These are phyloP conservation scores for Rhodotorula kratochvilovae DNA, from an alignment of 768 basidiomycete genomes.

Conservation along the genomic window DNA sequence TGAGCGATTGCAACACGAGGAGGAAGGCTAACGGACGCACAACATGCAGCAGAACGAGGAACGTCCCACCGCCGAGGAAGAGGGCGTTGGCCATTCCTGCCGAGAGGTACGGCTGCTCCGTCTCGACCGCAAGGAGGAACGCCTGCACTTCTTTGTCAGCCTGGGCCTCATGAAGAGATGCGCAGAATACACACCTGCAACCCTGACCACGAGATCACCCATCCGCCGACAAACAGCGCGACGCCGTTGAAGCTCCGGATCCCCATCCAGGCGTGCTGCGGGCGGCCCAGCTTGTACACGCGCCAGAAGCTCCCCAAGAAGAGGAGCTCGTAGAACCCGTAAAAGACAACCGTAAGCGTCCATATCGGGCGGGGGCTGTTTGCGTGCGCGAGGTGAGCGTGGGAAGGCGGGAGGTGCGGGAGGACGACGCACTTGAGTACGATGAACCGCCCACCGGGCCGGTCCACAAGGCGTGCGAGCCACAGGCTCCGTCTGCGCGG, in stretches of 20 bases:
- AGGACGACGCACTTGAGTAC: not conserved
- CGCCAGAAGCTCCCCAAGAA: not conserved
- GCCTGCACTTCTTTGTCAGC: not conserved
- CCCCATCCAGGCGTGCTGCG: not conserved
- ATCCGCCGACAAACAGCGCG: not conserved
- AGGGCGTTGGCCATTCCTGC: not conserved
- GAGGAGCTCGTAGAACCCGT: not conserved
- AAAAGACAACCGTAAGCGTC: not conserved
- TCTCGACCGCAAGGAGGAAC: not conserved
- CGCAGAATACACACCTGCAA: not conserved
- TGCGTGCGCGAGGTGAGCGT: not conserved
- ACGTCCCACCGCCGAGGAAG: not conserved
- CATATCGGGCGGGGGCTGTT: not conserved
- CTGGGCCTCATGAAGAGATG: accelerated
- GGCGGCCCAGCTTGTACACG: not conserved
- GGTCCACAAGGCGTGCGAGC: not conserved
- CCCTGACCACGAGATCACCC: not conserved
- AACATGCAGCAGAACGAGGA: not conserved
- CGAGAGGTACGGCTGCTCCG: not conserved
- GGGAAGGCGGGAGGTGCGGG: no score
- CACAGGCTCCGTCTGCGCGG: not conserved
- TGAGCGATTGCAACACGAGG: accelerated
- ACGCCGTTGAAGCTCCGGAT: not conserved
- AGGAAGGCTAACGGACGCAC: not conserved
- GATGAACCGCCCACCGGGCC: not conserved